Conservation (phyloP, 2,329 filamentous ascomycete genomes). For the Trichoderma oligosporum region DNA sequence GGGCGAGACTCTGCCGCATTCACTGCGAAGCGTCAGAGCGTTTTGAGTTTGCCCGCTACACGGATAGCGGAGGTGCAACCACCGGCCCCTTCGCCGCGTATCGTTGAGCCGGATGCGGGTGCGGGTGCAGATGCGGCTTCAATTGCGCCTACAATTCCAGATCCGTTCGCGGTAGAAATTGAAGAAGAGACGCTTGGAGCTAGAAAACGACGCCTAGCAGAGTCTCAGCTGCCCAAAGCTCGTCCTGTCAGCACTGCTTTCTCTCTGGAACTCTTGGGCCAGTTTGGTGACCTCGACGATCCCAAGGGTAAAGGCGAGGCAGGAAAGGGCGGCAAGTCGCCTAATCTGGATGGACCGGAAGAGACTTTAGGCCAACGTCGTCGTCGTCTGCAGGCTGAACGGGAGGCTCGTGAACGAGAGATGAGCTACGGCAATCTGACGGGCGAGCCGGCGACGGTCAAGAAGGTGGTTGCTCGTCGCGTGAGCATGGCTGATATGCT, state of each 20-base stretch:
- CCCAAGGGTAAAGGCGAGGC: constrained; percentile 35
- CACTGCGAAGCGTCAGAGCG: constrained; percentile 42
- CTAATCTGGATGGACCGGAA: constrained; percentile 47
- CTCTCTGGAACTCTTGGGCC: constrained; percentile 63
- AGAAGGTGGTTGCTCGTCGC: constrained; percentile 28
- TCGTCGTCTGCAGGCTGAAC: constrained; percentile 66
- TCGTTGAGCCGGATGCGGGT: constrained; percentile 30
- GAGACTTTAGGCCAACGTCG: constrained; percentile 78
- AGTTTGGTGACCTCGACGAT: constrained; percentile 53
- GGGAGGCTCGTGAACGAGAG: constrained; percentile 58
- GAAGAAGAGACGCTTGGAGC: constrained; percentile 64
- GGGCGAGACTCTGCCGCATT: constrained; percentile 52
- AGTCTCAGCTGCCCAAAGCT: constrained; percentile 46
- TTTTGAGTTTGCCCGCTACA: constrained; percentile 31
- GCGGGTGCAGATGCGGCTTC: neutral
- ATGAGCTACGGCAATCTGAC: constrained; percentile 40
- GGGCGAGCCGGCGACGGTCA: constrained; percentile 19
- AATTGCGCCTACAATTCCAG: neutral
- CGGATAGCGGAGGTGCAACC: constrained; percentile 18
- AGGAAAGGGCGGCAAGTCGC: constrained; percentile 42
- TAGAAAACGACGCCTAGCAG: constrained; percentile 60
- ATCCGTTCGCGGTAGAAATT: constrained; percentile 42
- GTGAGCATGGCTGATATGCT: constrained; percentile 61
- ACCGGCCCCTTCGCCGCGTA: constrained; percentile 25
- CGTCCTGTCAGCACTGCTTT: constrained; percentile 64